Conservation (phyloP, 345 rosid genomes). For the Noccaea bulbosa region DNA sequence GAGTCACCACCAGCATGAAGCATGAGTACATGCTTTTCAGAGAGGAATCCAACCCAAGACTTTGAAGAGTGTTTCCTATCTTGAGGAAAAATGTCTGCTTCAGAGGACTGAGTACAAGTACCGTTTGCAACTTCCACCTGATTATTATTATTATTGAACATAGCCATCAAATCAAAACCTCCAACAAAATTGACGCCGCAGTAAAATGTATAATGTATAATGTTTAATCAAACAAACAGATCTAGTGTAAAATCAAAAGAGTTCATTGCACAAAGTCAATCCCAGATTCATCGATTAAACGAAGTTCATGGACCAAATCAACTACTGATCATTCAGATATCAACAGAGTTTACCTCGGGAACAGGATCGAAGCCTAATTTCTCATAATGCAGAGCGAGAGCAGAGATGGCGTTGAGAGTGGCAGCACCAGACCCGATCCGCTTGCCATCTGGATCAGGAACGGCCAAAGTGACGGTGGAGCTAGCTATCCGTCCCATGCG, state of each 20-base stretch:
- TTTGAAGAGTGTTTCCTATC: conserved; percentile 26
- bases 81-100: background rate
- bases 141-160: conserved; percentile 39
- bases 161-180: conserved; percentile 25
- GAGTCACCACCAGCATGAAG: conserved; percentile 99
- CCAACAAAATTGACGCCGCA: background rate
- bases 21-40: conserved; percentile 76
- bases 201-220: background rate
- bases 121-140: conserved; percentile 56
- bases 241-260: background rate
- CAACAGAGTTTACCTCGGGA: conserved; percentile 43
- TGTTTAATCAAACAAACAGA: conserved; percentile 28
- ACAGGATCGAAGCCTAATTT: conserved; percentile 41
- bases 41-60: conserved; percentile 55
- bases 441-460: conserved; percentile 87
- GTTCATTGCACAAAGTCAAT: conserved; percentile 14
- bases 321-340: conserved; percentile 4
- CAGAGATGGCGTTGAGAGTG: conserved; percentile 82
- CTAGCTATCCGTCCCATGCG: conserved; percentile 79
- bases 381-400: conserved; percentile 65
- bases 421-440: conserved; percentile 99
- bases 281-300: conserved; percentile 15
- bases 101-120: conserved; percentile 40
- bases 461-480: conserved; percentile 83
- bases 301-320: conserved; percentile 15